Percentiles rank a stretch among this genome's conserved stretches.
These are phyloP conservation scores for Chlorociboria aeruginascens DNA, from an alignment of 495 filamentous ascomycete species.

Conservation along the genomic window DNA sequence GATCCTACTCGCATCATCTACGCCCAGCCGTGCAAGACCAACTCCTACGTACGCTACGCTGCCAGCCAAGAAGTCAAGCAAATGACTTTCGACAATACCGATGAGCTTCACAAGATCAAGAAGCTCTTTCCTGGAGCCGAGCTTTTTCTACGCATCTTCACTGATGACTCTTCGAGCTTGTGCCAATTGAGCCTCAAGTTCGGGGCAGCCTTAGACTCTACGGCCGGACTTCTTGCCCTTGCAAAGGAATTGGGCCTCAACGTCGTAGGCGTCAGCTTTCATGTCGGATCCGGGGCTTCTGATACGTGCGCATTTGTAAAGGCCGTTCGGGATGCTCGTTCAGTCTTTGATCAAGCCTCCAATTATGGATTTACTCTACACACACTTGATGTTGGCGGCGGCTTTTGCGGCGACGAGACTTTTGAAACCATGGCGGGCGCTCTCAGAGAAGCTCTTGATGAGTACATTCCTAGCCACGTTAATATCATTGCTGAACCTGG, in stretches of 20 bases:
- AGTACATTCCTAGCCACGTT: conserved; percentile 74
- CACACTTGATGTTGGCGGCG: conserved; percentile 89
- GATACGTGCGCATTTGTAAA: conserved; percentile 81
- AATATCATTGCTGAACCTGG: conserved; percentile 93
- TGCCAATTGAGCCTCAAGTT: conserved; percentile 96
- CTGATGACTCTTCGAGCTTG: conserved; percentile 88
- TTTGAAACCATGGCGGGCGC: conserved; percentile 85
- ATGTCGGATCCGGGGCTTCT: conserved; percentile 90
- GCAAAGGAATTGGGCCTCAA: conserved; percentile 86
- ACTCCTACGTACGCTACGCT: conserved; percentile 89
- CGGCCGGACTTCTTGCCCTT: conserved; percentile 62
- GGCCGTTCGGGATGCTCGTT: conserved; percentile 77
- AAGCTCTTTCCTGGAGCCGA: conserved; percentile 78
- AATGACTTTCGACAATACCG: conserved; percentile 98
- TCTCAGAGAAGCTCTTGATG: conserved; percentile 67
- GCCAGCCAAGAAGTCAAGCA: conserved; percentile 76
- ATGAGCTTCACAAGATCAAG: conserved; percentile 97
- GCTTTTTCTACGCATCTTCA: conserved; percentile 85
- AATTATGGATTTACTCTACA: conserved; percentile 68
- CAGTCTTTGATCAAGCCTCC: conserved; percentile 80
- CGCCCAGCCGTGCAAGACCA: conserved; percentile 98
- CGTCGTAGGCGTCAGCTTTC: conserved; percentile 93
- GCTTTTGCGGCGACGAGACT: conserved; percentile 65
- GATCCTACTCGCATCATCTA: conserved; percentile 94
- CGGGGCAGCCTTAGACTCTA: conserved; percentile 75